Conservation (phyloP, 148 eudicot species). For the Rhododendron simsii region DNA sequence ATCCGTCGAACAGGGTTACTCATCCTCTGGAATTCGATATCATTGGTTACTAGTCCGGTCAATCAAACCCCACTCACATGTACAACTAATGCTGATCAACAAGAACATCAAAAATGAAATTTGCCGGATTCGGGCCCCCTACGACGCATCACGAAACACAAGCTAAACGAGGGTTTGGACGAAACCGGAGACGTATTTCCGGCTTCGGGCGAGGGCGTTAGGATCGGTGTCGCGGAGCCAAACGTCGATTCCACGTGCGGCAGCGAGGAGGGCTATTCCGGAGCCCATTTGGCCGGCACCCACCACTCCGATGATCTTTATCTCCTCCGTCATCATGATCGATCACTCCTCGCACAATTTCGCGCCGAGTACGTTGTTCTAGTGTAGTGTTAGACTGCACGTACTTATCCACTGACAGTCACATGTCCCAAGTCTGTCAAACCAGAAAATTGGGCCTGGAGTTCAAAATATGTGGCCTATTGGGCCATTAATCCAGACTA, state of each 20-base stretch:
- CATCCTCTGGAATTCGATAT: not conserved
- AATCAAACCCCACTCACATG: not conserved
- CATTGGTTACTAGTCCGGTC: not conserved
- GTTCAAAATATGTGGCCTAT: no score
- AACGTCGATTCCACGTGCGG: conserved; percentile 52
- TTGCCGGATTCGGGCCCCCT: not conserved
- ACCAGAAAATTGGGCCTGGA: no score
- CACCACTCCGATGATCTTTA: conserved; percentile 63
- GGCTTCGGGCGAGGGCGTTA: conserved; percentile 53
- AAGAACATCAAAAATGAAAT: not conserved
- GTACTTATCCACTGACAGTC: no score
- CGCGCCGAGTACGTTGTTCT: not conserved
- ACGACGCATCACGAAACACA: not conserved
- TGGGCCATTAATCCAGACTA: no score
- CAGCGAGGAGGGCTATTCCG: conserved; percentile 86
- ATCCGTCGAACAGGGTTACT: not conserved
- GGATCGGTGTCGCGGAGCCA: conserved; percentile 64
- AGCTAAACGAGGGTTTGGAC: conserved; percentile 43
- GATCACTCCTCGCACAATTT: not conserved
- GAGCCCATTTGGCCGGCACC: conserved; percentile 97
- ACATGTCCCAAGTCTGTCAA: no score
- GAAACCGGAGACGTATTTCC: conserved; percentile 34
- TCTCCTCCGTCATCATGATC: conserved; percentile 40
- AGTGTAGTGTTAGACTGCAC: no score
- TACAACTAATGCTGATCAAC: not conserved